Conservation (phyloP, 495 filamentous ascomycete genomes). For the Talaromyces stipitatus region DNA sequence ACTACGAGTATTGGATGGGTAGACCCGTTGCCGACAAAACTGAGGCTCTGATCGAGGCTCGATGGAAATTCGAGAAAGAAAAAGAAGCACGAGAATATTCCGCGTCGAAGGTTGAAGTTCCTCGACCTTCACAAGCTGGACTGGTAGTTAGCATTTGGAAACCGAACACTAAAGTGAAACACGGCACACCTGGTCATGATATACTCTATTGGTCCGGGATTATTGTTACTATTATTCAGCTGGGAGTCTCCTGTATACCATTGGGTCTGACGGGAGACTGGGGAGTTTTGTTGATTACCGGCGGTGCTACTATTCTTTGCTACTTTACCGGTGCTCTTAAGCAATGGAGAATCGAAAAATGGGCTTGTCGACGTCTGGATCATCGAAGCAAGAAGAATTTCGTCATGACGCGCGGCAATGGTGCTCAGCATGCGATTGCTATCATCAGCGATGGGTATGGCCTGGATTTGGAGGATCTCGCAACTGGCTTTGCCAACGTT, state of each 20-base stretch:
- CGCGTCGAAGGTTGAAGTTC: background rate
- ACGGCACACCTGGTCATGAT: conserved; percentile 14
- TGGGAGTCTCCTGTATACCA: conserved; percentile 39
- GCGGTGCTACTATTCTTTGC: conserved; percentile 28
- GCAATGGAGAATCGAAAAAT: conserved; percentile 47
- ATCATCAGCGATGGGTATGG: conserved; percentile 26
- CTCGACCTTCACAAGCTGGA: conserved; percentile 13
- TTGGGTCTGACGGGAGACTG: conserved; percentile 32
- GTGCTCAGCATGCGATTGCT: conserved; percentile 34
- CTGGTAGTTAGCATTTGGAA: conserved; percentile 13
- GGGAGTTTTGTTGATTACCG: conserved; percentile 36
- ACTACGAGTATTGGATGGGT: conserved; percentile 35
- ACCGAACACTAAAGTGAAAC: conserved; percentile 1
- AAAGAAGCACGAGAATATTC: conserved; percentile 5
- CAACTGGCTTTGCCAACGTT: conserved; percentile 15
- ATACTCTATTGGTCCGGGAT: conserved; percentile 28
- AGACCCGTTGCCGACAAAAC: conserved; percentile 8
- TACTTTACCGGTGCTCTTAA: conserved; percentile 24
- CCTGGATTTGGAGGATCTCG: conserved; percentile 42
- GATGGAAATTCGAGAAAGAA: conserved; percentile 11
- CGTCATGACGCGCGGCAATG: conserved; percentile 37
- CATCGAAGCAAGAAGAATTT: conserved; percentile 17
- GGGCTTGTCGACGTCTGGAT: conserved; percentile 26
- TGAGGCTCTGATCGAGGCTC: conserved; percentile 5
- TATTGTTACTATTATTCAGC: conserved; percentile 28